These are phyloP conservation scores for Taxawa tesnikishii DNA, from an alignment of 2,329 filamentous ascomycete species.

Conservation along the genomic window DNA sequence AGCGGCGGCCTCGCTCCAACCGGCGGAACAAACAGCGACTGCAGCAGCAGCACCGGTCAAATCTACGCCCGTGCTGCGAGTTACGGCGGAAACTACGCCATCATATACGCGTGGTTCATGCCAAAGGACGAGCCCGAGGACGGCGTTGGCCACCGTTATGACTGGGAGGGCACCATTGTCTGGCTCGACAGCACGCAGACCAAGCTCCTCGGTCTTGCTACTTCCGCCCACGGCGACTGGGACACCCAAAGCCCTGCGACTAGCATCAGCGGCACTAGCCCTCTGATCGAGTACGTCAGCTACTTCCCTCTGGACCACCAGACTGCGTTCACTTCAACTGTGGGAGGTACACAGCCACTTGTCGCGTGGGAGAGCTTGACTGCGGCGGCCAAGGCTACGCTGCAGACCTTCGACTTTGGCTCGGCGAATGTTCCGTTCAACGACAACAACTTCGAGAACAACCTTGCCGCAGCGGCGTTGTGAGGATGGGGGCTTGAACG, in stretches of 20 bases:
- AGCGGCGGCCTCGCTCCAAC: constrained; percentile 32
- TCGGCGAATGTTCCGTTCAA: constrained; percentile 35
- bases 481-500: too few species aligned
- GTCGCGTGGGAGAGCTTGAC: constrained; percentile 40
- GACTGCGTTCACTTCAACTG: constrained; percentile 25
- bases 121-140: constrained; percentile 33
- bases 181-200: constrained; percentile 35
- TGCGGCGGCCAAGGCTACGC: constrained; percentile 26
- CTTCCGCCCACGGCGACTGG: constrained; percentile 39
- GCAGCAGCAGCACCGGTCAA: constrained; percentile 35
- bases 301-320: constrained; percentile 37
- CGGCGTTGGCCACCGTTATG: constrained; percentile 37
- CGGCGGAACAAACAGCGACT: constrained; percentile 27
- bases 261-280: constrained; percentile 29
- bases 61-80: constrained; percentile 35
- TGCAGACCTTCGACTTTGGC: constrained; percentile 35
- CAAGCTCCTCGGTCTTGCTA: constrained; percentile 38
- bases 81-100: constrained; percentile 30
- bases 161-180: constrained; percentile 41
- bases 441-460: constrained; percentile 32
- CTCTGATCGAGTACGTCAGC: constrained; percentile 37
- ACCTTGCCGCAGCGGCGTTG: too few species aligned
- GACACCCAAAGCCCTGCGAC: constrained; percentile 26
- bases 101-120: constrained; percentile 44
- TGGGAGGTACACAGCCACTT: constrained; percentile 33